These are phyloP conservation scores for Paraglomus brasilianum DNA, from an alignment of 192 early-diverging fungal genomes.

Conservation along the genomic window DNA sequence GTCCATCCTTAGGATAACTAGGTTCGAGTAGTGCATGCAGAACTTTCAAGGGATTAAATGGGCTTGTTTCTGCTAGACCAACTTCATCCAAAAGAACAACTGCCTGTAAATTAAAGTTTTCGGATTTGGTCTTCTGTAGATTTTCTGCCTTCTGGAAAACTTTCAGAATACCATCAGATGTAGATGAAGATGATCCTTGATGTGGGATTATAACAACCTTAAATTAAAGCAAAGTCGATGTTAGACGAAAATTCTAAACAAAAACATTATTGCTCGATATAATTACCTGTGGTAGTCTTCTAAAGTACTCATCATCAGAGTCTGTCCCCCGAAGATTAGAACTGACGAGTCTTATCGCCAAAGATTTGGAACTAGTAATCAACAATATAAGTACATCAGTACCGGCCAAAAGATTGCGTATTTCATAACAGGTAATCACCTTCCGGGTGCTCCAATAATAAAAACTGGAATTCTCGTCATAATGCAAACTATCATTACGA, in stretches of 20 bases:
- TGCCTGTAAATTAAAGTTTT: neutral
- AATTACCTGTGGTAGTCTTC: conserved; percentile 17
- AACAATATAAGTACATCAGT: no score
- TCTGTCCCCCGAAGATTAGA: conserved; percentile 15
- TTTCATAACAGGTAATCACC: neutral
- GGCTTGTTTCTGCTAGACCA: conserved; percentile 20
- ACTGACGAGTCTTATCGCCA: neutral
- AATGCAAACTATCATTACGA: conserved; percentile 28
- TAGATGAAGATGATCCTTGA: conserved; percentile 27
- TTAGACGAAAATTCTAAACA: neutral
- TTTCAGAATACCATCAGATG: conserved; percentile 23
- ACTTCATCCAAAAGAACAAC: conserved; percentile 26
- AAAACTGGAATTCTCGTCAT: conserved; percentile 30
- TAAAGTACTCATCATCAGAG: conserved; percentile 24
- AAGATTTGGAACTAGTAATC: neutral
- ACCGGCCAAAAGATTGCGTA: no score
- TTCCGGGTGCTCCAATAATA: conserved; percentile 29
- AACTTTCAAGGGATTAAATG: conserved; percentile 27
- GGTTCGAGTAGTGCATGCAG: conserved; percentile 25
- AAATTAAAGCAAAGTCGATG: neutral
- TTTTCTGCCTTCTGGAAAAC: conserved; percentile 24
- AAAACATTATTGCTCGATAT: neutral
- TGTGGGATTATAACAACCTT: conserved; percentile 26
- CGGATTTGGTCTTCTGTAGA: conserved; percentile 9
- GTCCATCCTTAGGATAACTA: conserved; percentile 14